phyloP scores from a whole-genome alignment of 208 protist genomes.

The Vickermania ingenoplastis region DNA sequence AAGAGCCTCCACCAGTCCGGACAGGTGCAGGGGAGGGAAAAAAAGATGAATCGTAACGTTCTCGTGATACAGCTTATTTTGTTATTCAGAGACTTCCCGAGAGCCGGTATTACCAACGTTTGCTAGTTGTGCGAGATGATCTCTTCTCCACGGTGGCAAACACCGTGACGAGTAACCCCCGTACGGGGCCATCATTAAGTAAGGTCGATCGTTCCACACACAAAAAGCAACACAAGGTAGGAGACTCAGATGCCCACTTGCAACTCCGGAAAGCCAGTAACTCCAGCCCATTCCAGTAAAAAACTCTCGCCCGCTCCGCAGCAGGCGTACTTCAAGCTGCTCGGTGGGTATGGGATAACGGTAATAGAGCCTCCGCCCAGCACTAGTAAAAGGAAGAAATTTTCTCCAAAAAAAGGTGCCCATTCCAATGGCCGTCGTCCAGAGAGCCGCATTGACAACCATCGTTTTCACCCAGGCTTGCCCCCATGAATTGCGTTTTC shows the following conservation, averaged over 20 bases:
- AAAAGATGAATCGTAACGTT: too few relatives aligned
- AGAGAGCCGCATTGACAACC: constrained; percentile 48
- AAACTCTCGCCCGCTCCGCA: constrained; percentile 47
- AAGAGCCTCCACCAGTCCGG: too few relatives aligned
- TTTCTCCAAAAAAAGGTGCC: constrained; percentile 66
- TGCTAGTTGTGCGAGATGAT: constrained; percentile 46
- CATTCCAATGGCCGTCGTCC: constrained; percentile 33
- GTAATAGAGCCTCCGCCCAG: constrained; percentile 59
- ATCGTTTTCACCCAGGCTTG: constrained; percentile 82
- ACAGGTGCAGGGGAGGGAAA: too few relatives aligned
- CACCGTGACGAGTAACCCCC: constrained; percentile 59
- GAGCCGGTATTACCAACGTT: constrained; percentile 2
- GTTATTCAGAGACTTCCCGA: too few relatives aligned
- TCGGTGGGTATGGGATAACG: constrained; percentile 66
- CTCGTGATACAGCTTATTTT: too few relatives aligned
- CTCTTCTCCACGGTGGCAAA: constrained; percentile 73
- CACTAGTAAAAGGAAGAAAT: constrained; percentile 26
- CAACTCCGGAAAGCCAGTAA: constrained; percentile 72
- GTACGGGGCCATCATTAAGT: constrained; percentile 78
- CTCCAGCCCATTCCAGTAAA: constrained; percentile 78
- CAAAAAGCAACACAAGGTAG: constrained; percentile 58
- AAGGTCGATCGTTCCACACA: constrained; percentile 52
- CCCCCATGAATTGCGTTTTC: constrained; percentile 69
- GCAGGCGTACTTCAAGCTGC: constrained; percentile 59
- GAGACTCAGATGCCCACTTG: constrained; percentile 56